Evolutionary conservation across 2,329 filamentous ascomycete genomes (phyloP), one percentile per base, ranked within the genome.

Genomic region (Epichloe baconii): DNA sequence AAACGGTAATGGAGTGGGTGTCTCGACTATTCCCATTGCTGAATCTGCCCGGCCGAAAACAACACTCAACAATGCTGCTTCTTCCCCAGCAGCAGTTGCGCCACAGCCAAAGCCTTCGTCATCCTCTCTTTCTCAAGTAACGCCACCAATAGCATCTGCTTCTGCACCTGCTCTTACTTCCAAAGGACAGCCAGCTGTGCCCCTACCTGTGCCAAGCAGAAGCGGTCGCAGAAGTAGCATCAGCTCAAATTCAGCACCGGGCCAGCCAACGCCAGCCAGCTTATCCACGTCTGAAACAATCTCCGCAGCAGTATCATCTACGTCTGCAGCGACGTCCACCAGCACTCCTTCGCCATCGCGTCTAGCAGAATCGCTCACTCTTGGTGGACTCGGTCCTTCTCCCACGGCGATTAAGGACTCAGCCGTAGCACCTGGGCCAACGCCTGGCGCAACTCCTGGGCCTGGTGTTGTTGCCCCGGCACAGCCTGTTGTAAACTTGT

Each of bases 401-500:
- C 47, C 26, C 5, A 50, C 23, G 38, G 47, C 17, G 17, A 23
- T 31, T 12, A 26, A 44, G 26, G 43, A 52, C 15, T 56, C 59
- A 1, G 53, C 52, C 3, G 21, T 54, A 17, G 34, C 38, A 19
- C 34, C 51, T 1, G 42, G 8, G 31, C 31, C 31, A 19, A 4
- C 26, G 35, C n/a, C 11, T 10, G 31, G 2, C 2, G 51, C 54
- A 14, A 53, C 51, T n/a, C 50, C 56, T 7, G 49, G 47, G n/a
- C 43, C 54, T 15, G 56, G 53, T 4, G 53, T 54, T 2, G 55
- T 54, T 4, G 55, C 60, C 17, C 56, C 60, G 7, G 53, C 50
- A 2, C 50, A 54, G 36, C 54, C 54, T 14, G 61, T 59, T 1
- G 66, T 73, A 52, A 63, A 73, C 53, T 53, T 73, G 8, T 68